These are phyloP conservation scores for Kwoniella heveanensis DNA, from an alignment of 768 basidiomycete species.

Conservation along the genomic window DNA sequence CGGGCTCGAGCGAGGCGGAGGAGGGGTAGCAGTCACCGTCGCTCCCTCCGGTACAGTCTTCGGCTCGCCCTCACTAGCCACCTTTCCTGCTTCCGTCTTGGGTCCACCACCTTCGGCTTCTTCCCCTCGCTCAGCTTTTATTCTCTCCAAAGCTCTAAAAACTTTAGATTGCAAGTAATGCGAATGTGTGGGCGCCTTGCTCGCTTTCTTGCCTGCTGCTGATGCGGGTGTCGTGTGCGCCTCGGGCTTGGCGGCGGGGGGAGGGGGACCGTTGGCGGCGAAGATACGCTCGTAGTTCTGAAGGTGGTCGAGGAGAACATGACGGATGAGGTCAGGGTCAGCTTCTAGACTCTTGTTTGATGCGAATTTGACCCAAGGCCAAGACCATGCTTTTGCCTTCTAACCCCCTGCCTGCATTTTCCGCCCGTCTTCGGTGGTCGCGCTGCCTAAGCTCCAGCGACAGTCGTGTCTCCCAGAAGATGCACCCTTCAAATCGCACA, in stretches of 20 bases:
- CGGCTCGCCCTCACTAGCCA: background rate
- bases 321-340: background rate
- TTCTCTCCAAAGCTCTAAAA: conserved; percentile 87
- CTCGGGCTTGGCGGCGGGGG: conserved; percentile 60
- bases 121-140: conserved; percentile 75
- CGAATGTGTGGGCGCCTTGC: conserved; percentile 61
- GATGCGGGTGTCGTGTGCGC: conserved; percentile 51
- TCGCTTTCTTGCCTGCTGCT: conserved; percentile 40
- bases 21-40: conserved; percentile 14
- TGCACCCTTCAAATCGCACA: too few relatives aligned
- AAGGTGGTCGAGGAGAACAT: background rate
- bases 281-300: conserved; percentile 94
- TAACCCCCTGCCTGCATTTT: too few relatives aligned
- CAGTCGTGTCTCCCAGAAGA: too few relatives aligned
- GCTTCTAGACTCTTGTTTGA: background rate
- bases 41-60: conserved; percentile 4
- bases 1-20: conserved; percentile 7
- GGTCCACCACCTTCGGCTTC: conserved; percentile 42
- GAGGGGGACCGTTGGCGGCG: conserved; percentile 78
- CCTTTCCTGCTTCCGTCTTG: background rate
- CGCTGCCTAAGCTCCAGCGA: too few relatives aligned
- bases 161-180: conserved; percentile 97
- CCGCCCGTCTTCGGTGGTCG: too few relatives aligned
- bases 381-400: too few relatives aligned
- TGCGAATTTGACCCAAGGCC: too few relatives aligned